Base-by-base conservation (phyloP, 352 stramenopile genomes). In the Blastocystis sp. region DNA sequence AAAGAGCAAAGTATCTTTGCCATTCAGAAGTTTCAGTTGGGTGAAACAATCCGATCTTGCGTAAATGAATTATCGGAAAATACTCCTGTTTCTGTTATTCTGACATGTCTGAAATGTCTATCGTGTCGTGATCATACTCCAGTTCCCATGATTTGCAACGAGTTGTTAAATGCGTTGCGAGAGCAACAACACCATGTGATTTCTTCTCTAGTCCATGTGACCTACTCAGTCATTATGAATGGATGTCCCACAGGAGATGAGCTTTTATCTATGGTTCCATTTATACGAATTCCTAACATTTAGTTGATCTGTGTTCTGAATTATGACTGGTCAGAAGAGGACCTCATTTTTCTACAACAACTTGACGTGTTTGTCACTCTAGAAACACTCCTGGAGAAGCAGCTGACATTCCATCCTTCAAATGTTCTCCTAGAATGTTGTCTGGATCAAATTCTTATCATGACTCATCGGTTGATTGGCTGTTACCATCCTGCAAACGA, bases 301-400 rank as follows among this genome's bases (percentile, higher is more conserved):
- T 59, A 59, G 50, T 59, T 59, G 20, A 13, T 59, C 50, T n/a
- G 20, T n/a, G 20, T 59, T 59, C 50, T 59, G 50, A 59, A 59
- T n/a, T 59, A 59, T 59, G 50, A 59, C 20, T 59, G 50, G 34
- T 55, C 43, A 24, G 66, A 78, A 55, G 66, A 56, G 2, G 34
- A 78, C 50, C n/a, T 78, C 43, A 39, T 78, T 18, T 78, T 78
- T n/a, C 66, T 78, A 6, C 66, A 78, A n/a, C 66, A 78, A 55
- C 66, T 78, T 11, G 66, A 78, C n/a, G 37, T 78, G 20, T 56
- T 78, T 18, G 20, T 45, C 50, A 55, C 66, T 55, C 66, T 78
- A 4, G 43, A 53, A 18, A 62, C n/a, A 37, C 66, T 78, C 2
- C 66, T 78, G 39, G 18, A 39, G 43, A n/a, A 39, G 0, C n/a